Evolutionary conservation across 1,139 yeast species (phyloP).

Genomic region (Suhomyces guaymorum): DNA sequence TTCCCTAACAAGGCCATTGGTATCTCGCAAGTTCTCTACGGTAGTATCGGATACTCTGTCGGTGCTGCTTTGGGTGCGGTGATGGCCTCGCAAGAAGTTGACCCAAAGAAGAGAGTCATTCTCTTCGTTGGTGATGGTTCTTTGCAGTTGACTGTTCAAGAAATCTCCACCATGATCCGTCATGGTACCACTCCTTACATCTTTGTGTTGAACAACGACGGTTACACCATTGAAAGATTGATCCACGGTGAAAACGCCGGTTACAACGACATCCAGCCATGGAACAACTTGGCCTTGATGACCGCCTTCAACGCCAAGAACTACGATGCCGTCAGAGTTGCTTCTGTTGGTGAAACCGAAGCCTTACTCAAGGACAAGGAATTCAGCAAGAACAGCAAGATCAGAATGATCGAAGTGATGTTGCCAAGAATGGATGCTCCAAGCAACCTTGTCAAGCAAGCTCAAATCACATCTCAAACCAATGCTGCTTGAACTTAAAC

Average conservation of each 20-base stretch:
- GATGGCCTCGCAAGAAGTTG: conserved; percentile 57
- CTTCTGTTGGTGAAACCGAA: conserved; percentile 69
- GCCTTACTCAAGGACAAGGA: conserved; percentile 51
- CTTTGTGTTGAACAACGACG: conserved; percentile 80
- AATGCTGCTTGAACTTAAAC: too few relatives aligned
- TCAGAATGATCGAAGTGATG: conserved; percentile 78
- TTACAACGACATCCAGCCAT: conserved; percentile 79
- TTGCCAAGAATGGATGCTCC: conserved; percentile 85
- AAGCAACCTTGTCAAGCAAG: conserved; percentile 49
- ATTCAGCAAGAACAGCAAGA: conserved; percentile 62
- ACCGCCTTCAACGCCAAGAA: conserved; percentile 71
- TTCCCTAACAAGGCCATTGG: conserved; percentile 39
- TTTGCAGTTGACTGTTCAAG: conserved; percentile 83
- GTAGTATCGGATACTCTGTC: conserved; percentile 34
- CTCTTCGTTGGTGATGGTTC: conserved; percentile 91
- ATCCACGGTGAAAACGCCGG: conserved; percentile 77
- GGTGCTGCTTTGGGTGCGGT: conserved; percentile 36
- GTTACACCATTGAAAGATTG: conserved; percentile 86
- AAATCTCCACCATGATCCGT: conserved; percentile 79
- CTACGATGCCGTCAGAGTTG: conserved; percentile 55
- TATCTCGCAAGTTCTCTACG: conserved; percentile 41
- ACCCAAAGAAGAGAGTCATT: conserved; percentile 69
- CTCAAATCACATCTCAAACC: conserved; percentile 65
- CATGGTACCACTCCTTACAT: conserved; percentile 65
- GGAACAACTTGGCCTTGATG: conserved; percentile 73